Conservation (phyloP, 345 rosid genomes). For the Rhodomyrtus tomentosa region DNA sequence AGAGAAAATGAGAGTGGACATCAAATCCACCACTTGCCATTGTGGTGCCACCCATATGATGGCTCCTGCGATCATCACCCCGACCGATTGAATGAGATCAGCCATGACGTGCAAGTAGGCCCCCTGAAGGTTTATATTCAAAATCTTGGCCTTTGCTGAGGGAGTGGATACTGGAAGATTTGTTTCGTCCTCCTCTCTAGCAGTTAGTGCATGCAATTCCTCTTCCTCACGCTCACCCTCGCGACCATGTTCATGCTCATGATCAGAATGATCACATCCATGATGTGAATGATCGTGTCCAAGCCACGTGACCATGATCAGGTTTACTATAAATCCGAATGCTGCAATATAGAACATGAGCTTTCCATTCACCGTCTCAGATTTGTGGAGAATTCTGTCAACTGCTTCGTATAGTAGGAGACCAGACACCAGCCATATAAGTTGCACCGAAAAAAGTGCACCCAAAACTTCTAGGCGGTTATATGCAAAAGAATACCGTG, state of each 20-base stretch:
- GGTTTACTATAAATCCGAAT: conserved; percentile 61
- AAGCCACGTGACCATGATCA: conserved; percentile 58
- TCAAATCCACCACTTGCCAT: conserved; percentile 61
- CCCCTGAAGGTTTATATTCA: conserved; percentile 75
- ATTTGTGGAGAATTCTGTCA: conserved; percentile 36
- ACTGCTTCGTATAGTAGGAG: conserved; percentile 54
- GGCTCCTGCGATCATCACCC: conserved; percentile 75
- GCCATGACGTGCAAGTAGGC: conserved; percentile 67
- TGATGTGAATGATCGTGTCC: conserved; percentile 54
- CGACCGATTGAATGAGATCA: conserved; percentile 68
- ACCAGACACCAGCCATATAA: conserved; percentile 72
- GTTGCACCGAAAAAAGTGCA: conserved; percentile 67
- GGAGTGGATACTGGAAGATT: conserved; percentile 10
- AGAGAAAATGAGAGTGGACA: conserved; percentile 59
- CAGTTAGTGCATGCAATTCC: conserved; percentile 4
- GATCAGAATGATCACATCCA: conserved; percentile 10
- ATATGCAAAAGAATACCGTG: conserved; percentile 56
- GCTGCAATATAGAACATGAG: conserved; percentile 71
- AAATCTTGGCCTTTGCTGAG: conserved; percentile 10
- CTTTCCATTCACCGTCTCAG: conserved; percentile 37
- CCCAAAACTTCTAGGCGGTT: conserved; percentile 69
- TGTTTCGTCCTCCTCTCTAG: conserved; percentile 17
- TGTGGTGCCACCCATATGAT: conserved; percentile 52
- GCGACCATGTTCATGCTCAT: conserved; percentile 5
- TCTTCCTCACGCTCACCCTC: conserved; percentile 10